phyloP scores from a whole-genome alignment of 164 flowering plant genomes.

The Santalum album region DNA sequence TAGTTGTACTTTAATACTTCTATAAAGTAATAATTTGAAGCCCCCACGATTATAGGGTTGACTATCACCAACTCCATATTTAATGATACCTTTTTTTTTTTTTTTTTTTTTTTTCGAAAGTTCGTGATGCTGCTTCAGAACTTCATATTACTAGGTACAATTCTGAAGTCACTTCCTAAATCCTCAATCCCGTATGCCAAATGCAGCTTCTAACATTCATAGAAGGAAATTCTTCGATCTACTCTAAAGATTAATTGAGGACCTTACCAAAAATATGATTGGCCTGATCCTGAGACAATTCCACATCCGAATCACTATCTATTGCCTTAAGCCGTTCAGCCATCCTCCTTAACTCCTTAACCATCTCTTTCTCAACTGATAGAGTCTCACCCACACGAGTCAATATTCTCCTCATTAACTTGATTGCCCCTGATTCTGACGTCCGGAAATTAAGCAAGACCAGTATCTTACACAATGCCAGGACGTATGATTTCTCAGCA shows the following conservation, averaged over 20 bases:
- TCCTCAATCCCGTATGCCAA: too few relatives aligned
- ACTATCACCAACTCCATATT: too few relatives aligned
- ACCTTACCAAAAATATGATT: constrained; percentile 50
- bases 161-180: too few relatives aligned
- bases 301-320: constrained; percentile 53
- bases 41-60: too few relatives aligned
- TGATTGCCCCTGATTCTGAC: constrained; percentile 63
- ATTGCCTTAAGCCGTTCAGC: constrained; percentile 44
- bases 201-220: background rate
- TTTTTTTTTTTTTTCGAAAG: too few relatives aligned
- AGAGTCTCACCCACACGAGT: constrained; percentile 32
- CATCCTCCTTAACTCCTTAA: constrained; percentile 67
- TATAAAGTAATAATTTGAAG: too few relatives aligned
- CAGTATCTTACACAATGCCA: constrained; percentile 59
- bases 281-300: constrained; percentile 42
- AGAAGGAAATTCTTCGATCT: too few relatives aligned
- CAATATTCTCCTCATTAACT: constrained; percentile 60
- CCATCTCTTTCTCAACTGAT: constrained; percentile 53
- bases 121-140: too few relatives aligned
- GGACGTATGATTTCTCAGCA: constrained; percentile 67
- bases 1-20: too few relatives aligned
- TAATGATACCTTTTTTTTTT: too few relatives aligned
- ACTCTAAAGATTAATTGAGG: background rate
- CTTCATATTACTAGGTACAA: too few relatives aligned
- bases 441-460: constrained; percentile 48